Base-by-base conservation (phyloP, 2,329 filamentous ascomycete genomes). In the Didymella lethalis region DNA sequence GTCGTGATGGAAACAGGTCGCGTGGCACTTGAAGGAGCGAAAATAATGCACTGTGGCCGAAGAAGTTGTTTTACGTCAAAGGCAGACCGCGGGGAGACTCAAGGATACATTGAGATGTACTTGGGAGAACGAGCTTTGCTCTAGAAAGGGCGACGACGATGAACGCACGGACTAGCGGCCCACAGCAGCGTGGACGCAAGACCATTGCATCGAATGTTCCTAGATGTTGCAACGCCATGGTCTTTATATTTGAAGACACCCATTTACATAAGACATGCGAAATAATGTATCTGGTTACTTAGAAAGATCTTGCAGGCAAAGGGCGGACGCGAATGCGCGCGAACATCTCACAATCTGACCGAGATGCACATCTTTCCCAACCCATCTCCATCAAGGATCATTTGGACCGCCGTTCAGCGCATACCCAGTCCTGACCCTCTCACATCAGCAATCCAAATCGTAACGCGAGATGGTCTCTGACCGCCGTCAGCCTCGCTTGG, bases 401-500 rank as follows among this genome's bases (percentile, higher is more conserved):
- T 7, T 20, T 14, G 25, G 8, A 7, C 4, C 18, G 6, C 7
- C 10, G 16, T 18, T 25, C 14, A 28, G 26, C 34, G 10, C 10
- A 14, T 26, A 5, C 5, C 20, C 3, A 8, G 11, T 2, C 16
- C 20, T 50, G 34, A 54, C 16, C 20, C n/a, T 31, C 50, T 59
- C 41, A 54, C 49, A 45, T 59, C 38, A 59, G 56, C 50, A 49
- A 32, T 2, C 2, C 12, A 12, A 29, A 11, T 32, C 16, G 43
- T 14, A 26, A 18, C 16, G 18, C 23, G 16, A 41, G n/a, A 18
- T 28, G 14, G 20, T 25, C 4, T 36, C 40, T 45, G 49, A 45
- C 32, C 16, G 23, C 38, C 46, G 32, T 50, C 50, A 59, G 56
- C 56, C 38, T 50, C 46, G 50, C 56, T 59, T 54, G 50, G 31